Conservation (phyloP, 192 early-diverging fungal species). For the Powellomyces hirtus region DNA sequence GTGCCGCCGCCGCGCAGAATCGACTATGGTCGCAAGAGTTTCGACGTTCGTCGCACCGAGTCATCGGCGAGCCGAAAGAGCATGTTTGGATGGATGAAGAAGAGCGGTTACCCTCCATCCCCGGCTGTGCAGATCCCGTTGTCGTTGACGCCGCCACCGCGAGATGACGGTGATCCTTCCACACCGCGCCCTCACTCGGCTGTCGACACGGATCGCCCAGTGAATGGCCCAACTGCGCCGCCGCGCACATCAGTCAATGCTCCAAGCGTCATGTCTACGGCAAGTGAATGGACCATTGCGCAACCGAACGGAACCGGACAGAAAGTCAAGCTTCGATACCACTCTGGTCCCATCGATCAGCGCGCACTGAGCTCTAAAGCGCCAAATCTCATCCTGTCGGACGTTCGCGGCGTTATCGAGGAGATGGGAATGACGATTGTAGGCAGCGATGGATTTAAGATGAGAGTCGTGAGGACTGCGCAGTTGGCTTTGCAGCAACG, state of each 20-base stretch:
- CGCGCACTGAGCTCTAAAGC: conserved; percentile 32
- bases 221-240: not conserved
- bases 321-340: conserved; percentile 29
- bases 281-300: conserved; percentile 8
- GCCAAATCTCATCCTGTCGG: conserved; percentile 27
- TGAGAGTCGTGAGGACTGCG: conserved; percentile 33
- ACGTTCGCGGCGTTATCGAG: conserved; percentile 27
- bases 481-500: conserved; percentile 64
- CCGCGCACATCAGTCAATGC: conserved; percentile 24
- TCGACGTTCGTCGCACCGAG: conserved; percentile 26
- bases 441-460: conserved; percentile 35
- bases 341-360: conserved; percentile 51
- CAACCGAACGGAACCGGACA: not conserved
- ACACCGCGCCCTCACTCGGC: conserved; percentile 9
- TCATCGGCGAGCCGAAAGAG: conserved; percentile 10
- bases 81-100: conserved; percentile 26
- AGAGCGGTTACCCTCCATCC: conserved; percentile 13
- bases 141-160: not conserved
- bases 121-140: not conserved
- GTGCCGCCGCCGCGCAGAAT: conserved; percentile 2
- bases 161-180: not conserved
- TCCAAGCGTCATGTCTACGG: conserved; percentile 17
- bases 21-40: conserved; percentile 28
- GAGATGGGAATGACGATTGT: conserved; percentile 41
- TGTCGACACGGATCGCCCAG: conserved; percentile 5